Evolutionary conservation across 192 early-diverging fungal genomes (phyloP).

Genomic region (Backusella macrospora): DNA sequence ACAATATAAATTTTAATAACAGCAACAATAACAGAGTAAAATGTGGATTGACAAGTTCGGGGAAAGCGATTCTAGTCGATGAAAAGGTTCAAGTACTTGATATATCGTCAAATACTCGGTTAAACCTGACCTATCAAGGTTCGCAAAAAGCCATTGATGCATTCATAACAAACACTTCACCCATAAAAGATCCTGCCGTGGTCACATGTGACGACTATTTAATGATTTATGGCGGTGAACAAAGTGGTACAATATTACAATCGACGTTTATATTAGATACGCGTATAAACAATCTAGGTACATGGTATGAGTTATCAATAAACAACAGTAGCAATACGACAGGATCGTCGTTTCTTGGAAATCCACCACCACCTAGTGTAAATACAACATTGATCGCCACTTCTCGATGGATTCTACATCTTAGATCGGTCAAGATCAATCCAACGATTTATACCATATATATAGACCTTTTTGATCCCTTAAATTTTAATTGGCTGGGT

Average conservation of each 20-base stretch:
- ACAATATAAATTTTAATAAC: not conserved
- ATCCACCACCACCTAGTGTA: not conserved
- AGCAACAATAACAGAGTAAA: not conserved
- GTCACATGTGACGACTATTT: not conserved
- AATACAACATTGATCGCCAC: not conserved
- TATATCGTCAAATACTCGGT: not conserved
- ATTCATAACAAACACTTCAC: not conserved
- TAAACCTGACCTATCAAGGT: not conserved
- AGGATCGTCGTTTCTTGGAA: not conserved
- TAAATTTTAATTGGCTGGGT: not conserved
- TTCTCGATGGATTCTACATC: not conserved
- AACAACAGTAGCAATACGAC: not conserved
- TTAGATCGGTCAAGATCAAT: not conserved
- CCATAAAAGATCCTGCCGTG: not conserved
- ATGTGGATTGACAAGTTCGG: not conserved
- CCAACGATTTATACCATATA: not conserved
- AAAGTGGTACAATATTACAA: not conserved
- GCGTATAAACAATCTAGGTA: not conserved
- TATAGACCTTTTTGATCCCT: slow-evolving; percentile 9
- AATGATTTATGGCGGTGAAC: not conserved
- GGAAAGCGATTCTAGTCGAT: not conserved
- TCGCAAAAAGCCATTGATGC: not conserved
- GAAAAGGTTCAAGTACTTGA: not conserved
- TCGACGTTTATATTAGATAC: slow-evolving; percentile 4
- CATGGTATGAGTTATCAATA: not conserved